Evolutionary conservation across 495 filamentous ascomycete species (phyloP), one percentile per base, ranked within the genome.

Genomic region (Trichocladium antarcticum): DNA sequence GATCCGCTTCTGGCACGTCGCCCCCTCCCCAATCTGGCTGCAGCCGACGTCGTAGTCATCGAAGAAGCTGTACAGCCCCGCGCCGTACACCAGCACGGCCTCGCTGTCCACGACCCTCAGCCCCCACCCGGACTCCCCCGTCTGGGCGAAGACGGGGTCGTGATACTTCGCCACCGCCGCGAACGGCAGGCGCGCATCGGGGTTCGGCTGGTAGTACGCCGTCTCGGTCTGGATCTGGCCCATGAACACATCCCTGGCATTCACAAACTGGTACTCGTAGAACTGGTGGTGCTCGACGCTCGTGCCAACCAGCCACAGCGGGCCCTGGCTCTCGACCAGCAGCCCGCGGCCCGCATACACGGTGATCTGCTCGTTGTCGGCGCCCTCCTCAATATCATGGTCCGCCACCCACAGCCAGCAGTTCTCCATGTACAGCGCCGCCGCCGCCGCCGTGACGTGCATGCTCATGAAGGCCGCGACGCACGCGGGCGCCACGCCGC

Each of bases 151-250:
- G 49, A 74, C 74, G 0, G 89, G 89, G 57, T 96, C 89, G 51
- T 74, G 71, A 64, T 74, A 89, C 12, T 66, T 63, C 20, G 60
- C 17, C 39, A 81, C 74, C 3, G 77, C 58, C 0, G 74, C 71
- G 68, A 84, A 90, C 1, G 85, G 82, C 12, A 71, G 67, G 2
- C 76, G 62, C 0, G 86, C 78, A 49, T 78, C 75, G 2, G 89
- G 89, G 68, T 94, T 94, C 36, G 77, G 73, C 67, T 68, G 64
- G 55, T 72, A 64, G 56, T 77, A 80, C 45, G 83, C 83, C 7
- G 85, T 84, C 62, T 93, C 87, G 16, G 85, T 85, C 56, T 94
- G 87, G 50, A 89, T 81, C 56, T 82, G 77, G 9, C 83, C 83
- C 55, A 77, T 78, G 57, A 76, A 80, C 35, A 89, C 65, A 35